Base-by-base conservation (phyloP, 2,329 filamentous ascomycete genomes). In the Zasmidium angulare region DNA sequence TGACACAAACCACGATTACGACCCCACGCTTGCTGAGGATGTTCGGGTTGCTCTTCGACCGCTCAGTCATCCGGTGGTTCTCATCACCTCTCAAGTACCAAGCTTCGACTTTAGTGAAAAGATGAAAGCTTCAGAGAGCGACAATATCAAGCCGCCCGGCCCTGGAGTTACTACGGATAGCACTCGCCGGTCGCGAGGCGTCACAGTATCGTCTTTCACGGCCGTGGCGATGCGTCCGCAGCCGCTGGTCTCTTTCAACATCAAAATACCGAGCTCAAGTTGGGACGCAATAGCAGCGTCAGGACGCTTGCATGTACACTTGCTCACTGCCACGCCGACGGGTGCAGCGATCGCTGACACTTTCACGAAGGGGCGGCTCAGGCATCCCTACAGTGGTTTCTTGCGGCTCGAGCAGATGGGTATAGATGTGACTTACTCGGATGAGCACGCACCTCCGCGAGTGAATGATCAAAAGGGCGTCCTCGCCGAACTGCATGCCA, bases 131-230 rank as follows among this genome's bases (percentile, higher is more conserved):
- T 46, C 68, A 68, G 46, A 64, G 12, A 47, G 58, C 9, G 40
- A n/a, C n/a, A n/a, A n/a, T n/a, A n/a, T n/a, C n/a, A n/a, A n/a
- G n/a, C n/a, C n/a, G n/a, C n/a, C n/a, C n/a, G n/a, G n/a, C n/a
- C n/a, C n/a, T n/a, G n/a, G n/a, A n/a, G n/a, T n/a, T n/a, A 14
- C n/a, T 17, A 17, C 11, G 36, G n/a, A 19, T 17, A 43, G 36
- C 36, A 7, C 14, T 43, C n/a, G 12, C 36, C 36, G 36, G 3
- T 9, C 7, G 7, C 75, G 78, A 36, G 83, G 80, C 46, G 83
- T 85, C 65, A 86, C 84, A 9, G 81, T 87, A 29, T 87, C 85
- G 2, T 87, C 84, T 1, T 82, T 88, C 71, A 85, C 75, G 61
- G 84, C 84, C 2, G 82, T 87, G 14, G 81, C 83, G 0, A 73